Evolutionary conservation across 2,329 filamentous ascomycete genomes (phyloP).

Genomic region (Fusarium piperis): DNA sequence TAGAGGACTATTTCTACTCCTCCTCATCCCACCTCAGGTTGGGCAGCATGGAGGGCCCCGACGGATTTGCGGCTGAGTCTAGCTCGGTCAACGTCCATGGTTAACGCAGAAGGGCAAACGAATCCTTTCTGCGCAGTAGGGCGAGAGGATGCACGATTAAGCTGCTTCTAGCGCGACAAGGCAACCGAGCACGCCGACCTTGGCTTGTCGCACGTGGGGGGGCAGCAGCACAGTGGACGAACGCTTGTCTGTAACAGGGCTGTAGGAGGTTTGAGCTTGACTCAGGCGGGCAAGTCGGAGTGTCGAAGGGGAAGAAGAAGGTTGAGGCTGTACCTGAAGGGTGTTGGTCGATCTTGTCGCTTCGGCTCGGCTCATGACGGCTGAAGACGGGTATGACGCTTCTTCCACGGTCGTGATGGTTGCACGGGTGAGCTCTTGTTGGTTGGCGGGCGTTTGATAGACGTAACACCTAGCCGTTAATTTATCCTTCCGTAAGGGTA

Average conservation of each 20-base stretch:
- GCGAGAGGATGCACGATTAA: constrained; percentile 23
- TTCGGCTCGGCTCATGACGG: constrained; percentile 40
- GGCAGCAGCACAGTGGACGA: neutral
- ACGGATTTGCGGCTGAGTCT: constrained; percentile 38
- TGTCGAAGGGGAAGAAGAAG: neutral
- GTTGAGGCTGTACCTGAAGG: constrained; percentile 22
- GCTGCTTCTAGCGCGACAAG: constrained; percentile 30
- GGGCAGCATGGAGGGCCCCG: constrained; percentile 30
- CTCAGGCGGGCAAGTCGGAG: neutral
- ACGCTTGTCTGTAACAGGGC: constrained; percentile 10
- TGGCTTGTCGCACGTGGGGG: neutral
- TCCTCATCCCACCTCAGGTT: neutral
- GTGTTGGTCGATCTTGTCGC: constrained; percentile 10
- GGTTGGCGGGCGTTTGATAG: neutral
- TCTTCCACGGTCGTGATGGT: constrained; percentile 8
- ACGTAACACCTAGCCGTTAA: neutral
- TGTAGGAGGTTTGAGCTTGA: neutral
- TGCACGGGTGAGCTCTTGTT: neutral
- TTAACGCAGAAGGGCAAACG: constrained; percentile 14
- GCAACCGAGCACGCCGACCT: neutral
- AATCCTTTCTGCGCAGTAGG: constrained; percentile 14
- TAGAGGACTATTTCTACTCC: constrained; percentile 31
- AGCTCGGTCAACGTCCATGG: constrained; percentile 37
- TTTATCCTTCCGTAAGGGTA: neutral
- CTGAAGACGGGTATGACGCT: constrained; percentile 32